These are phyloP conservation scores for Pinus taeda DNA, from an alignment of 75 land plant genomes.

Conservation along the genomic window DNA sequence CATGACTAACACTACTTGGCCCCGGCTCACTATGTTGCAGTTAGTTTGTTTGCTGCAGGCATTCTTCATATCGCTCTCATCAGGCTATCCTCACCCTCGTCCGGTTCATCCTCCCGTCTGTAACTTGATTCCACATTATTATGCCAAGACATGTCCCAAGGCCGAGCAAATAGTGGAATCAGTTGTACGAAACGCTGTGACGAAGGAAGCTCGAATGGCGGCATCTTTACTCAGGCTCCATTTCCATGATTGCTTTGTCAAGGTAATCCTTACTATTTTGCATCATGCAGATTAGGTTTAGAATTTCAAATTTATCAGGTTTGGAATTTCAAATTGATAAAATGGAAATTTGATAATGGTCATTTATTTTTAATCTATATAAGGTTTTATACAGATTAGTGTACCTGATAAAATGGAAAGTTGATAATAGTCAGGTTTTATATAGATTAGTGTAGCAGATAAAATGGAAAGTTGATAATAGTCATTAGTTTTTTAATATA, in stretches of 20 bases:
- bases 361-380: too few species aligned
- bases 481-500: background rate
- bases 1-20: background rate
- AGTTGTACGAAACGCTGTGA: background rate
- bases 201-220: background rate
- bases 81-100: too few species aligned
- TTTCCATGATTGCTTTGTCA: slow-evolving; percentile 1
- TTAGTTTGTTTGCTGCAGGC: background rate
- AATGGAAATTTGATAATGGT: too few species aligned
- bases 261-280: background rate
- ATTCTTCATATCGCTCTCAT: background rate
- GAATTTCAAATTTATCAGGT: too few species aligned
- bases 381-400: too few species aligned
- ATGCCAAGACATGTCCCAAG: background rate
- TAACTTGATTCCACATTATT: slow-evolving; percentile 30
- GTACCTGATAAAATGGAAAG: too few species aligned
- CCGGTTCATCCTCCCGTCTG: background rate
- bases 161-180: background rate
- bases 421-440: too few species aligned
- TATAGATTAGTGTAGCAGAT: too few species aligned
- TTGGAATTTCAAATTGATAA: too few species aligned
- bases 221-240: background rate
- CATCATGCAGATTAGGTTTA: too few species aligned
- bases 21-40: background rate
- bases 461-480: too few species aligned